Conservation (phyloP, 805 yeast species). For the Starmerella potacharoeniae region DNA sequence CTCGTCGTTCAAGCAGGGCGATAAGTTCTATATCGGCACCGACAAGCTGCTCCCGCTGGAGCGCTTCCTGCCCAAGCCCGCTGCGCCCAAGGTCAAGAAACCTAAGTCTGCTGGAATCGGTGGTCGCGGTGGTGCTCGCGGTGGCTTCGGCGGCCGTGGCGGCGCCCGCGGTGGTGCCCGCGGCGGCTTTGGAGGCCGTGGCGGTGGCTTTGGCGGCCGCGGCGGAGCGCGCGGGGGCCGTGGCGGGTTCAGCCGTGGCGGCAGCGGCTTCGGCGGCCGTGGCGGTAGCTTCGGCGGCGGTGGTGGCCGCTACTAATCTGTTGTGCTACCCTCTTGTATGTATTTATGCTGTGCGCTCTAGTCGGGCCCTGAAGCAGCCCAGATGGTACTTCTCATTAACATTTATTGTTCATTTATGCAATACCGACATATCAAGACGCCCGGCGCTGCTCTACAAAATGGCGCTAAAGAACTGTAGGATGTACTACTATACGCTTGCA, state of each 20-base stretch:
- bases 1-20: conserved; percentile 84
- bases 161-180: conserved; percentile 39
- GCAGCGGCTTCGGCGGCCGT: conserved; percentile 19
- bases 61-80: conserved; percentile 91
- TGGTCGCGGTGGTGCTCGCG: conserved; percentile 36
- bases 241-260: conserved; percentile 16
- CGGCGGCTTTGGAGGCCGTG: conserved; percentile 30
- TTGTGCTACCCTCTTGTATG: background rate
- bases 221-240: conserved; percentile 10
- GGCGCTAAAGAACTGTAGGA: no score
- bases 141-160: conserved; percentile 36
- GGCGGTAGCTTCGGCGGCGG: conserved; percentile 1
- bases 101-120: conserved; percentile 72
- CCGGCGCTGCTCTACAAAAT: no score
- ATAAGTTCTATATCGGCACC: conserved; percentile 88
- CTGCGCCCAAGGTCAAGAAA: conserved; percentile 25
- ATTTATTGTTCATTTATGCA: background rate
- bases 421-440: no score
- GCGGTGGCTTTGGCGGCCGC: conserved; percentile 23
- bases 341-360: background rate
- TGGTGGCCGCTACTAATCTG: conserved; percentile 1
- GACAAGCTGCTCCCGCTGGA: conserved; percentile 93
- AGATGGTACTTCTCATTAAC: background rate
- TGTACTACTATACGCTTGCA: no score
- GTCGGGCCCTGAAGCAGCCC: background rate